phyloP scores from a whole-genome alignment of 2,329 filamentous ascomycete genomes.

The Mycosphaerelloides madeirae region DNA sequence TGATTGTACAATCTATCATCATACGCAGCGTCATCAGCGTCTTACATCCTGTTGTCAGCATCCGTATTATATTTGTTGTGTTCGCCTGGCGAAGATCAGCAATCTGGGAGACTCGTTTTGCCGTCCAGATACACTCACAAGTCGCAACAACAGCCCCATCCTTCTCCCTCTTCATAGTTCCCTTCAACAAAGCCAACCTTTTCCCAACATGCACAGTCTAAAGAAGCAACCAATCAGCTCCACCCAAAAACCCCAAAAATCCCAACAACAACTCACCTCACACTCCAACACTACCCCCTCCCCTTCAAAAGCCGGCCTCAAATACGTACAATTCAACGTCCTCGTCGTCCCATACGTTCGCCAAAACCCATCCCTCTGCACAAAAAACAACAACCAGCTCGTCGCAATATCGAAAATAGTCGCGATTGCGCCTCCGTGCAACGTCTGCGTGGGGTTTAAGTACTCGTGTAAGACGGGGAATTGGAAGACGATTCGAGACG shows the following conservation, averaged over 20 bases:
- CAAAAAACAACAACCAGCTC: conserved; percentile 17
- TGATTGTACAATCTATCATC: background rate
- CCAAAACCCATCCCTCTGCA: conserved; percentile 23
- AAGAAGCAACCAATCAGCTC: conserved; percentile 1
- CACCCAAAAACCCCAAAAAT: background rate
- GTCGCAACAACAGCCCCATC: conserved; percentile 22
- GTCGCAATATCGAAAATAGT: conserved; percentile 23
- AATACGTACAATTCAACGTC: conserved; percentile 18
- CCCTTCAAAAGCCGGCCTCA: conserved; percentile 21
- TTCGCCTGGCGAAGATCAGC: conserved; percentile 4
- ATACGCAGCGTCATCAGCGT: no score
- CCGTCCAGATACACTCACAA: no score
- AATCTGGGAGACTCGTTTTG: no score
- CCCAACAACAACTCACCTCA: conserved; percentile 17
- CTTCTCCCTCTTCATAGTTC: conserved; percentile 20
- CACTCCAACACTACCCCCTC: conserved; percentile 21
- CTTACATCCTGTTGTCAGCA: conserved; percentile 17
- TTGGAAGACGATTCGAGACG: conserved; percentile 15
- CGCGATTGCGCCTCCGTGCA: conserved; percentile 23
- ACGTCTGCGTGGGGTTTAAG: conserved; percentile 19
- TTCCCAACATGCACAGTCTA: conserved; percentile 25
- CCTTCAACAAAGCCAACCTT: conserved; percentile 19
- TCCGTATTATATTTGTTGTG: conserved; percentile 26
- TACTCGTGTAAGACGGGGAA: conserved; percentile 23
- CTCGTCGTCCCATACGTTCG: conserved; percentile 21